Evolutionary conservation across 768 basidiomycete species (phyloP).

Genomic region (Podaxis mareebaensis): DNA sequence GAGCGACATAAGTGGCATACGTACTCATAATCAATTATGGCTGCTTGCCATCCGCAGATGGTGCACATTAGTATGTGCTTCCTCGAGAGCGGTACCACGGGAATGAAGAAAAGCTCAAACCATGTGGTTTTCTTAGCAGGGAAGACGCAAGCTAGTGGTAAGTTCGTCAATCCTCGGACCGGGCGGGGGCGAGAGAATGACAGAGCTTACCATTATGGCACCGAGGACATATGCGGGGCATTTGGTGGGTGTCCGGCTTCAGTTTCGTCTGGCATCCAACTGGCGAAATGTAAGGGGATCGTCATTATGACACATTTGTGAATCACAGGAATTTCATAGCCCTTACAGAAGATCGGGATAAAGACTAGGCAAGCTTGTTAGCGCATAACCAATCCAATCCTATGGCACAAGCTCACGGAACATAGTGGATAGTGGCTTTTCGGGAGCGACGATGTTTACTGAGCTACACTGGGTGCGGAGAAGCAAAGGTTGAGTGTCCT

Average conservation of each 20-base stretch:
- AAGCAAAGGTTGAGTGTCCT: no score
- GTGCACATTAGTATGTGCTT: constrained; percentile 70
- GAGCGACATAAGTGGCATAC: neutral
- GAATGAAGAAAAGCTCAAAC: constrained; percentile 79
- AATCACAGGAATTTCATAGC: constrained; percentile 5
- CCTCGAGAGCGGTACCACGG: constrained; percentile 62
- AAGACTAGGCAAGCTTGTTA: constrained; percentile 39
- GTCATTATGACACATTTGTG: constrained; percentile 8
- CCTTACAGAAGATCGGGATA: constrained; percentile 51
- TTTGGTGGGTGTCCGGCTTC: constrained; percentile 53
- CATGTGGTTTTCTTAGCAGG: constrained; percentile 66
- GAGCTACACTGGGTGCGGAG: neutral
- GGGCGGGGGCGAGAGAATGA: neutral
- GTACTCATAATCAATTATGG: constrained; percentile 48
- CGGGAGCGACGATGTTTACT: neutral
- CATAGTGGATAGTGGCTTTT: constrained; percentile 6
- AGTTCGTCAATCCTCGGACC: constrained; percentile 8
- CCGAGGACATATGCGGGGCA: constrained; percentile 61
- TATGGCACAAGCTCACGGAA: constrained; percentile 16
- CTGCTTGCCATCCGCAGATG: constrained; percentile 67
- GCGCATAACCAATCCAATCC: constrained; percentile 23
- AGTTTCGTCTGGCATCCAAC: constrained; percentile 68
- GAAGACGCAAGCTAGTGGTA: constrained; percentile 52
- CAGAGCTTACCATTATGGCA: constrained; percentile 70
- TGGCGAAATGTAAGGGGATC: constrained; percentile 26